phyloP scores from a whole-genome alignment of 441 rosid species.

The Populus hybrid region DNA sequence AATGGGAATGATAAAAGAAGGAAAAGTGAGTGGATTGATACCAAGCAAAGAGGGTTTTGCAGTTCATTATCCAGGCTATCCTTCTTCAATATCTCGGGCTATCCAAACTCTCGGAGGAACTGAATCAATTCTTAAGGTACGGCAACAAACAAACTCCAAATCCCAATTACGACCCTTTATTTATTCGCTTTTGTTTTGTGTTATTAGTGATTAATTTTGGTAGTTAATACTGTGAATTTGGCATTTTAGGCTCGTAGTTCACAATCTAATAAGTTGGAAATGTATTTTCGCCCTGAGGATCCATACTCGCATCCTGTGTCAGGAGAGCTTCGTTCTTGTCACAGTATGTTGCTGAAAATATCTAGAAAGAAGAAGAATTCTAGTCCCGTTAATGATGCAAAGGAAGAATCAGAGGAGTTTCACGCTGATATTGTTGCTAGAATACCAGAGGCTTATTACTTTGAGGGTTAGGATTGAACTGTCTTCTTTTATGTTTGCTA shows the following conservation, averaged over 20 bases:
- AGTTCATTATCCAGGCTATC: conserved; percentile 63
- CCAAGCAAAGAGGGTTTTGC: conserved; percentile 46
- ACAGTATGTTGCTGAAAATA: conserved; percentile 53
- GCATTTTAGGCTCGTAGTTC: conserved; percentile 57
- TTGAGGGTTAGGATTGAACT: conserved; percentile 53
- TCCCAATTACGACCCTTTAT: background rate
- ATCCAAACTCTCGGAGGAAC: conserved; percentile 61
- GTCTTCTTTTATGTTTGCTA: background rate
- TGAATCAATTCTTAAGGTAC: conserved; percentile 41
- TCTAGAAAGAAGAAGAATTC: conserved; percentile 35
- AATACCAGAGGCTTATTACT: conserved; percentile 67
- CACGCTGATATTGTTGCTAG: conserved; percentile 72
- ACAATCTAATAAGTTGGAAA: conserved; percentile 58
- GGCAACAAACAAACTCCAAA: background rate
- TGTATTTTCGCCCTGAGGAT: conserved; percentile 89
- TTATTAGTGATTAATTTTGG: background rate
- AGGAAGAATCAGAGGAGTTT: conserved; percentile 28
- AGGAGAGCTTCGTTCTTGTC: conserved; percentile 64
- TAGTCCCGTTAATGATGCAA: conserved; percentile 16
- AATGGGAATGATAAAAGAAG: conserved; percentile 57
- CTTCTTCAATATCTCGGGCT: conserved; percentile 53
- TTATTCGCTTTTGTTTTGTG: background rate
- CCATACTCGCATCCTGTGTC: conserved; percentile 77
- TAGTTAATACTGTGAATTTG: background rate
- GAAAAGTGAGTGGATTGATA: conserved; percentile 47